Evolutionary conservation across 176 grass and related monocot species (phyloP).

Genomic region (Juncus inflexus): DNA sequence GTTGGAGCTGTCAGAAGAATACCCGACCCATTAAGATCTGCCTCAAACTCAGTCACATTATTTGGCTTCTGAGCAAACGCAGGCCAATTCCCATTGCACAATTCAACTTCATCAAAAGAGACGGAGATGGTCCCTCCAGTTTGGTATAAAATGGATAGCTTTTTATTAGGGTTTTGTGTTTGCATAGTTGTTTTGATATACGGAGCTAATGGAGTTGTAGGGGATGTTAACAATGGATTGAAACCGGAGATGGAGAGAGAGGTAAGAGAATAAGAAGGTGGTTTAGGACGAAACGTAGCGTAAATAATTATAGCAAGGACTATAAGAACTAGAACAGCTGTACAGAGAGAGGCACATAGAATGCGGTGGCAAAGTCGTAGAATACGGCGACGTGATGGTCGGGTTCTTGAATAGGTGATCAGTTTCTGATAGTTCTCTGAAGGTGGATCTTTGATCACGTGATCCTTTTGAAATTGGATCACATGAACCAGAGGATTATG

Average conservation of each 20-base stretch:
- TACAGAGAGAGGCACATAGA: conserved; percentile 10
- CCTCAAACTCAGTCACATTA: conserved; percentile 53
- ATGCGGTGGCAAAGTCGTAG: conserved; percentile 32
- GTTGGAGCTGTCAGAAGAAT: conserved; percentile 28
- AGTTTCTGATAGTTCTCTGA: conserved; percentile 12
- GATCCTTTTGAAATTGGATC: conserved; percentile 29
- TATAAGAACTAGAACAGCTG: conserved; percentile 26
- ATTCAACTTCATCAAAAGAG: conserved; percentile 36
- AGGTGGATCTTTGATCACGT: conserved; percentile 18
- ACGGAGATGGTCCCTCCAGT: conserved; percentile 36
- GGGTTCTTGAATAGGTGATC: background rate
- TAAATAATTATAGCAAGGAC: conserved; percentile 28
- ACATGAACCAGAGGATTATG: conserved; percentile 1
- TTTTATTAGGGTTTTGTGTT: conserved; percentile 56
- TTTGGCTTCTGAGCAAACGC: conserved; percentile 49
- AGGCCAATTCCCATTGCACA: conserved; percentile 57
- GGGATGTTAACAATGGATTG: background rate
- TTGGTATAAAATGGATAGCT: conserved; percentile 60
- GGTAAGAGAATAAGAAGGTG: conserved; percentile 55
- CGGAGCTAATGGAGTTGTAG: conserved; percentile 18
- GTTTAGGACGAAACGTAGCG: conserved; percentile 56
- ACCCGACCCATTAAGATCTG: conserved; percentile 22
- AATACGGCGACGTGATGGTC: conserved; percentile 4
- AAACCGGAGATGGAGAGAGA: conserved; percentile 49
- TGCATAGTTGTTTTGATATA: conserved; percentile 39